Evolutionary conservation across 148 eudicot species (phyloP), one percentile per base, ranked within the genome.

Genomic region (Salicornia ramosissima): DNA sequence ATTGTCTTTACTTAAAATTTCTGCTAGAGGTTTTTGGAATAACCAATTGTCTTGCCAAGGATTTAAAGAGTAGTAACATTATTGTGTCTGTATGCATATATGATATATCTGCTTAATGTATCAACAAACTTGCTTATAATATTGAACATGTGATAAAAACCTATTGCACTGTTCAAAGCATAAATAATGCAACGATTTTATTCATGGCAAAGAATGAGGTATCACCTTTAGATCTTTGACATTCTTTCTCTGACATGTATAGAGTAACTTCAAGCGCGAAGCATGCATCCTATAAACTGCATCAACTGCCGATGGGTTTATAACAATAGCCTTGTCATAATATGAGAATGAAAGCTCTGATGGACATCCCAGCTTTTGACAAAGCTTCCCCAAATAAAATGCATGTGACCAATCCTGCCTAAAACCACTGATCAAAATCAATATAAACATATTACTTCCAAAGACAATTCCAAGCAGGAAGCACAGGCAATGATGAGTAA

Each of bases 201-300:
- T 33, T 28, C 22, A 40, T 52, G 19, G 2, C 33, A 76, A 67
- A 55, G 68, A 34, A 57, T 42, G 24, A 75, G 52, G 34, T 57
- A 47, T 65, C 73, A 91, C 99, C 99, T 91, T 89, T 68, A 94
- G 73, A 64, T 83, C 79, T 73, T 83, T 93, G 72, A 74, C 64
- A 82, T 94, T 75, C 65, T 79, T 77, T 77, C 79, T 87, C 65
- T 82, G 83, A 25, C 87, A 86, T 75, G 85, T 79, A 80, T 75
- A 84, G 29, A 94, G 97, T 78, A 91, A 80, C 82, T 94, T 94
- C 86, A 94, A 72, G 75, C 99, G 91, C 59, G 99, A 94, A 69
- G 99, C 99, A 83, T 94, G 97, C 93, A 94, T 89, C 79, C 99
- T 85, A 73, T 94, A 94, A 78, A 94, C 71, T 16, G 97, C 91